These are phyloP conservation scores for Ensete ventricosum DNA, from an alignment of 176 grass and related monocot genomes.

Conservation along the genomic window DNA sequence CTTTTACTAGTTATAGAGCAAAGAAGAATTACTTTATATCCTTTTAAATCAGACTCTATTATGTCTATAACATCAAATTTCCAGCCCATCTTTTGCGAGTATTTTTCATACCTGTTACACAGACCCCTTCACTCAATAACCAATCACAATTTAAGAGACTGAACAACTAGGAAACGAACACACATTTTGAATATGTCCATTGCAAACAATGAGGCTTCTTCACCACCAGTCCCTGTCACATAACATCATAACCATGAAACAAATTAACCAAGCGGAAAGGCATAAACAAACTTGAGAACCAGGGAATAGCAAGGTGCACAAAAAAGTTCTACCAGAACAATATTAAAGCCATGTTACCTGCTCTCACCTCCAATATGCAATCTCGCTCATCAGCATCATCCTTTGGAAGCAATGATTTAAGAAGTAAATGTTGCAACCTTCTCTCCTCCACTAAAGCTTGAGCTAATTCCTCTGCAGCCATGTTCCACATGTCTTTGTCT, in stretches of 20 bases:
- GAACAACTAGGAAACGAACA: slow-evolving; percentile 4
- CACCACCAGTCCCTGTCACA: slow-evolving; percentile 76
- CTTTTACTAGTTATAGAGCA: neutral
- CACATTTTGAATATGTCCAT: slow-evolving; percentile 97
- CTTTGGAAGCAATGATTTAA: slow-evolving; percentile 66
- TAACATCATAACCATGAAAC: slow-evolving; percentile 10
- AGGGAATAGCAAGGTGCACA: neutral
- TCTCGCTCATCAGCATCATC: slow-evolving; percentile 90
- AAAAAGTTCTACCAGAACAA: neutral
- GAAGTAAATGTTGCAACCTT: slow-evolving; percentile 38
- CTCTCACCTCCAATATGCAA: slow-evolving; percentile 80
- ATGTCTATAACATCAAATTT: slow-evolving; percentile 81
- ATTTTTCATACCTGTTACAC: slow-evolving; percentile 67
- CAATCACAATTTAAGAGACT: neutral
- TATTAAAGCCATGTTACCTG: slow-evolving; percentile 39
- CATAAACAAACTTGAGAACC: neutral
- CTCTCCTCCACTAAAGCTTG: slow-evolving; percentile 49
- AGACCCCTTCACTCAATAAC: slow-evolving; percentile 4
- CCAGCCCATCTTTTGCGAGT: slow-evolving; percentile 78
- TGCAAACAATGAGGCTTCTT: slow-evolving; percentile 91
- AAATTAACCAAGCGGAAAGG: neutral
- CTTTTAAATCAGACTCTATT: slow-evolving; percentile 82
- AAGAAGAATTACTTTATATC: slow-evolving; percentile 66
- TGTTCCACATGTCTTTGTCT: slow-evolving; percentile 69
- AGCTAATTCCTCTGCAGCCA: slow-evolving; percentile 67